Evolutionary conservation across 306 rosid species (phyloP), one percentile per base, ranked within the genome.

Genomic region (Prunus dulcis): DNA sequence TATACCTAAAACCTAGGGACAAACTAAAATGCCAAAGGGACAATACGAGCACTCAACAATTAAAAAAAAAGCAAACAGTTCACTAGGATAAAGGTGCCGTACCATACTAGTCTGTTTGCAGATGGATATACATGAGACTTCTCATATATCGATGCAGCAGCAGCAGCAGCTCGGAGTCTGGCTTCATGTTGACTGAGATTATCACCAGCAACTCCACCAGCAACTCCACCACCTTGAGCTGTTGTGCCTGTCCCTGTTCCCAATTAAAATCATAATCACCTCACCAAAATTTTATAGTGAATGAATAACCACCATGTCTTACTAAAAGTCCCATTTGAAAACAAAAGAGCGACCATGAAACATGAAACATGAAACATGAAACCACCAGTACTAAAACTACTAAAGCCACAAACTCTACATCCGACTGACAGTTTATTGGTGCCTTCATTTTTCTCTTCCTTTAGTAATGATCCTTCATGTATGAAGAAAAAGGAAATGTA

Each of bases 121-220:
- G 89, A 80, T 56, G 91, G 89, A 81, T 85, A 87, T 45, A 87
- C 89, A 66, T 64, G 81, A 80, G 98, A 95, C 77, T 89, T 95
- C 90, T 89, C 97, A 79, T 95, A 95, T 78, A 90, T 82, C 53
- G 97, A 85, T 70, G 98, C 98, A 32, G 98, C 97, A 6, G 93
- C 89, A 18, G 97, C 97, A n/a, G 97, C 97, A 67, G 98, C 96
- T 87, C 67, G 97, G 67, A 90, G 96, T 84, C 97, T 90, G 56
- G 96, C 91, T 84, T 92, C 96, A 81, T 90, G 96, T 67, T 75
- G 86, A 81, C 90, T 92, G 75, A 88, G 53, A 78, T 69, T 84
- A 85, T 85, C 89, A 79, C 86, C 79, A 67, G 81, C 74, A 65
- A 12, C 78, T 66, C 84, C 89, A 79, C 86, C 79, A 67, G 81